A percentile compares a stretch with the other conserved stretches of the same genome.
phyloP scores from a whole-genome alignment of 2,329 filamentous ascomycete species.

The Neopestalotiopsis sp. region DNA sequence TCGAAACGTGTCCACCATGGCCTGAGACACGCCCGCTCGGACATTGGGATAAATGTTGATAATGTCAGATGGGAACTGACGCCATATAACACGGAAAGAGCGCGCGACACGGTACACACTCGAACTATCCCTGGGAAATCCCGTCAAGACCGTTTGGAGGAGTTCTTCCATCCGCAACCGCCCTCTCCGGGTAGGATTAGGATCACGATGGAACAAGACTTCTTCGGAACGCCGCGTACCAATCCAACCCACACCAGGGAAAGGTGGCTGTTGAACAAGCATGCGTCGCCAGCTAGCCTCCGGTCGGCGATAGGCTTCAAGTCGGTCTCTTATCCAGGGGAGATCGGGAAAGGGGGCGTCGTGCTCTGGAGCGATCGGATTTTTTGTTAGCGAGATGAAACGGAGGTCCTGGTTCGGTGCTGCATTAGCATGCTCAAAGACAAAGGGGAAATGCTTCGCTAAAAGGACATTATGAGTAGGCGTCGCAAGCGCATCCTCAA shows the following conservation, averaged over 20 bases:
- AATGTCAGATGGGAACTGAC: no score
- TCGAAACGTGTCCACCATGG: neutral
- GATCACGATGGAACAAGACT: neutral
- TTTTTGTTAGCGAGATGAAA: no score
- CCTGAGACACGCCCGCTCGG: neutral
- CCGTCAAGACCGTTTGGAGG: neutral
- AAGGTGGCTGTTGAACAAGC: conserved; percentile 32
- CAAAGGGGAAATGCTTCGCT: neutral
- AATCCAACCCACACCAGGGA: conserved; percentile 25
- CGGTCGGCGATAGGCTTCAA: neutral
- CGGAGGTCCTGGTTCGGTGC: no score
- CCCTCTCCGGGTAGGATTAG: neutral
- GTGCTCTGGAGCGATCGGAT: no score
- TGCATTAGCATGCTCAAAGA: neutral
- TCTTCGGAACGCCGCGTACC: neutral
- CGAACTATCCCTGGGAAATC: neutral
- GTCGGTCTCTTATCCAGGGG: neutral
- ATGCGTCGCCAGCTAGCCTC: conserved; percentile 30
- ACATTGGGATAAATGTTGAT: neutral
- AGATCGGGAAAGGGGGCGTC: neutral
- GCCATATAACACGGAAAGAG: neutral
- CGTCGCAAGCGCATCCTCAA: neutral
- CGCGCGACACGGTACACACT: neutral
- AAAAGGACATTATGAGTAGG: neutral
- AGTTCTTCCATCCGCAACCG: neutral